Percentiles rank a stretch among this genome's conserved stretches.
Evolutionary conservation across 2,329 filamentous ascomycete genomes (phyloP).

Genomic region (Sphaerulina populicola): DNA sequence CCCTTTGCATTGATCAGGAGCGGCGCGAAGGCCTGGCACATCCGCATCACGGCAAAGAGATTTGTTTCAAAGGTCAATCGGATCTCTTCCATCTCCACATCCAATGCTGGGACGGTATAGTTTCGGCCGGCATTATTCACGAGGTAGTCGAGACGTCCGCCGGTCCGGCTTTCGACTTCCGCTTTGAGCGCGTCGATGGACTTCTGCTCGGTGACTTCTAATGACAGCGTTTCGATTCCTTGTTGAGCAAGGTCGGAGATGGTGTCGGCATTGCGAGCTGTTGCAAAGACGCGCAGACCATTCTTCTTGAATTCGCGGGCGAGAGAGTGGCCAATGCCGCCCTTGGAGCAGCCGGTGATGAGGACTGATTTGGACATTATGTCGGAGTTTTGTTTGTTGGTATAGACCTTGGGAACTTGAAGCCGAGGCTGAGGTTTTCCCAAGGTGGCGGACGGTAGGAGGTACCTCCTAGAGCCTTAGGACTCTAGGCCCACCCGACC

Average conservation of each 20-base stretch:
- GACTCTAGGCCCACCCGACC: too few relatives aligned
- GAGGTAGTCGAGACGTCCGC: constrained; percentile 47
- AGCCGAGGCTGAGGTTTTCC: too few relatives aligned
- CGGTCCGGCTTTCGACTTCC: constrained; percentile 42
- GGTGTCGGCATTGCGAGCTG: constrained; percentile 45
- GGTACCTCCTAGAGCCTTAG: too few relatives aligned
- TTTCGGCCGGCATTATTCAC: constrained; percentile 53
- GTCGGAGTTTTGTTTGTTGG: background rate
- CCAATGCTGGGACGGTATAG: constrained; percentile 44
- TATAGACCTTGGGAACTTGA: too few relatives aligned
- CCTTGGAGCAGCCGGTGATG: constrained; percentile 41
- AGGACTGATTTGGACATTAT: constrained; percentile 26
- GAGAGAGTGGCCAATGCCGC: constrained; percentile 52
- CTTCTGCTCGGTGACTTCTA: constrained; percentile 46
- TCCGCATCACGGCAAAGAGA: constrained; percentile 50
- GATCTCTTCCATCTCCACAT: constrained; percentile 45
- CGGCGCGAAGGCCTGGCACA: constrained; percentile 50
- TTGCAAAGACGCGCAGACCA: constrained; percentile 51
- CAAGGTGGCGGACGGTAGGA: too few relatives aligned
- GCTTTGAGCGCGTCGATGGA: constrained; percentile 43
- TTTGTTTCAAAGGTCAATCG: constrained; percentile 47
- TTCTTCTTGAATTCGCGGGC: constrained; percentile 49
- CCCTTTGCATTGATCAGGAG: constrained; percentile 42
- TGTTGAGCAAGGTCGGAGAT: constrained; percentile 44
- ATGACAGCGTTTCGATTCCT: constrained; percentile 47